A percentile compares a stretch with the other conserved stretches of the same genome.
Conservation (phyloP, 371 early-diverging fungal genomes). For the Sporodiniella umbellata region DNA sequence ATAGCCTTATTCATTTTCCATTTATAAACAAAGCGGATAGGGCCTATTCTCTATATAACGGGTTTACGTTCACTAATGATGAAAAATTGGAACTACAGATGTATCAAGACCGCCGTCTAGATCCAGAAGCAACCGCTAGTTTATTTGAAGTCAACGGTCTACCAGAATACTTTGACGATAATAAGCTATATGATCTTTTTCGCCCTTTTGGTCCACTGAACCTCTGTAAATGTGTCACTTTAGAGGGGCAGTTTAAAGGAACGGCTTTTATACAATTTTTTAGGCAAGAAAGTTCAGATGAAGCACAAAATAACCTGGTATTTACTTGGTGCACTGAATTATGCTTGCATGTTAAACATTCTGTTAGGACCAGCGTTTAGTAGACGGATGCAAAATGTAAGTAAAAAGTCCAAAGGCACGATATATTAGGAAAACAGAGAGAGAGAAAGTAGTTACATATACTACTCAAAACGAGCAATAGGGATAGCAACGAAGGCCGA, state of each 20-base stretch:
- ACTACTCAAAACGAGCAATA: too few relatives aligned
- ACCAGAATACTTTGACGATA: constrained; percentile 26
- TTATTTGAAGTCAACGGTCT: constrained; percentile 32
- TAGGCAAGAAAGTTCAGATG: constrained; percentile 22
- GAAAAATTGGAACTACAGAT: constrained; percentile 30
- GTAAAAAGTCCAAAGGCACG: constrained; percentile 22
- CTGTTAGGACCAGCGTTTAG: constrained; percentile 27
- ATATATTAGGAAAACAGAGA: constrained; percentile 14
- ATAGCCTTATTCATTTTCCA: neutral
- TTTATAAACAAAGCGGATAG: constrained; percentile 18
- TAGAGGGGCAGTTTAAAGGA: constrained; percentile 22
- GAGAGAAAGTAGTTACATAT: too few relatives aligned
- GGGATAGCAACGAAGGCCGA: neutral
- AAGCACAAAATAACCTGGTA: constrained; percentile 31
- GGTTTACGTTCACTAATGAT: constrained; percentile 29
- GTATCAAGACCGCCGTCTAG: constrained; percentile 23
- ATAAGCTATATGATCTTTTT: constrained; percentile 32
- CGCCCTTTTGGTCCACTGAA: constrained; percentile 43
- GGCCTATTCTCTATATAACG: constrained; percentile 38
- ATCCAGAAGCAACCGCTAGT: constrained; percentile 27
- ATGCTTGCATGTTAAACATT: constrained; percentile 13
- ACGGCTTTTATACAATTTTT: constrained; percentile 39
- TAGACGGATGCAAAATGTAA: constrained; percentile 39
- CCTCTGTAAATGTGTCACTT: constrained; percentile 24
- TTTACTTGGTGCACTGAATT: constrained; percentile 1